Base-by-base conservation (phyloP, 139 green algal species). In the Zygnema circumcarinatum region DNA sequence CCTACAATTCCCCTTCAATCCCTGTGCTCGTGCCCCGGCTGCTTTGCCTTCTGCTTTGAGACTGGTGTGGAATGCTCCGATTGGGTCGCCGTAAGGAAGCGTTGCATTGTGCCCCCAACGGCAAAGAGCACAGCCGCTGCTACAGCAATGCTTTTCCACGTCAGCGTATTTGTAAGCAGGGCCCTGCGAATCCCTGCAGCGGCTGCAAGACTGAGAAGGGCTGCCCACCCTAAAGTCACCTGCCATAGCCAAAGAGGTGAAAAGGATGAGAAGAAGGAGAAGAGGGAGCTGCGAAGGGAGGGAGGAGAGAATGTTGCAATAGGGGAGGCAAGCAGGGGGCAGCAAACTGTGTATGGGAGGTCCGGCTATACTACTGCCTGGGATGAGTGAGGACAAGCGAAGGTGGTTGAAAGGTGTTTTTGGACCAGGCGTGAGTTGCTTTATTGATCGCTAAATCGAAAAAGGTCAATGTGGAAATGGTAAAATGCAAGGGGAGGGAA, bases 41-140 rank as follows among this genome's bases (percentile, higher is more conserved):
- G 7, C 16, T 62, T 62, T 7, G 47, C 7, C 7, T 62, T 62
- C 7, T 25, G 47, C 16, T 62, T 62, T 25, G 31, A 68, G 16
- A 35, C 78, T 81, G 78, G 41, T 33, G 78, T 85, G 41, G 78
- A 85, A 53, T 85, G 78, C n/a, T 85, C 78, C 67, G 78, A 85
- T 76, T 85, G 78, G 20, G 78, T 85, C 33, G 32, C 56, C 29
- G 25, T 38, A 32, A 85, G 56, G 40, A 85, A 53, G 25, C 69
- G 29, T 2, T 85, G 78, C 3, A 85, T 16, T 2, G 67, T 2
- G 2, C 22, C 78, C 25, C 69, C 38, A 22, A 85, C 78, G 2
- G n/a, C 78, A 82, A 81, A 25, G 7, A 85, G 25, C 0, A 42
- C 41, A 1, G 32, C 41, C 32, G 78, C 78, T 0, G 74, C 38